Evolutionary conservation across 1,284 basidiomycete species (phyloP), one percentile per base, ranked within the genome.

Genomic region (Malassezia sympodialis): DNA sequence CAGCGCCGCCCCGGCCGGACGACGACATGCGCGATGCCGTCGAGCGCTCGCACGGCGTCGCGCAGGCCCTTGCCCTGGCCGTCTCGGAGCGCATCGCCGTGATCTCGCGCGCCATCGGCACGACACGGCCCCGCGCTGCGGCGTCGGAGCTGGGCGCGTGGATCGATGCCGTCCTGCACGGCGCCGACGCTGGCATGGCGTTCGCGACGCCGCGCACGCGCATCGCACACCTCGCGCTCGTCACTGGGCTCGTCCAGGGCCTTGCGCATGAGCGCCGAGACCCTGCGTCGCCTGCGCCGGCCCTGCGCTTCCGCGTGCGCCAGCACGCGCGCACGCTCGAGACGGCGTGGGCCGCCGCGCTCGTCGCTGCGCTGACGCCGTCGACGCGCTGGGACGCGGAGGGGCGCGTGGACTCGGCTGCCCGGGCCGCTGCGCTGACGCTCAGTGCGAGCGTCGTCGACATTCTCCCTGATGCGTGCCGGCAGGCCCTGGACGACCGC

Each of bases 201-300:
- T 8, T 4, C 8, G 28, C 21, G 15, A 32, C 35, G 30, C 30
- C 21, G 19, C 40, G 23, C 21, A 23, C 17, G 19, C 45, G n/a
- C 15, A 52, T 73, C 10, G 58, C 71, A 10, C 55, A 60, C 23
- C 63, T 73, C 14, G 59, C 69, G 15, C 51, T 72, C 15, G 56
- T 66, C 32, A 62, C 65, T 1, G 71, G 71, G 4, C 58, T 73
- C 0, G 56, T 73, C 10, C 62, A 60, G 12, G 68, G 68, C 4
- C 52, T 73, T 8, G 59, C 65, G 40, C 24, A 59, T 2, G 62
- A 63, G 26, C 62, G 63, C n/a, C 41, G 51, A 21, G 41, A 14
- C 23, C 24, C 15, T 12, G 12, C 31, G 5, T 8, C 8, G 17
- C 8, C 14, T 11, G 21, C 26, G 23, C 10, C 19, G 4, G 26